These are phyloP conservation scores for Pyracantha coccinea DNA, from an alignment of 331 rosid genomes.

Conservation along the genomic window DNA sequence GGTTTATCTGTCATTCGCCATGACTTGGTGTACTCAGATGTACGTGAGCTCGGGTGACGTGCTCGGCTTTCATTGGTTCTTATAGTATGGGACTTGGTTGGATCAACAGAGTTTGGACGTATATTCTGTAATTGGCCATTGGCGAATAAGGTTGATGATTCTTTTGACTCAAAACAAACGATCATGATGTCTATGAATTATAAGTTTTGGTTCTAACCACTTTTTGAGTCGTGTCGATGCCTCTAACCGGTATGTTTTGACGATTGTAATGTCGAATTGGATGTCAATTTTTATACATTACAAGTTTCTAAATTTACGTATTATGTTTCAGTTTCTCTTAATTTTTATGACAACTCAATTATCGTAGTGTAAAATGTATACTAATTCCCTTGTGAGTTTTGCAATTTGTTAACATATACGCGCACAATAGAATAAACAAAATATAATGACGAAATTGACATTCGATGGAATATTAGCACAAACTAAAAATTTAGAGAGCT, in stretches of 20 bases:
- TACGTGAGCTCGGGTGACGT: neutral
- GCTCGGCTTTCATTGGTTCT: neutral
- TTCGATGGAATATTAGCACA: neutral
- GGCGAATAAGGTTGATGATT: neutral
- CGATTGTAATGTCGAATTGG: too few species aligned
- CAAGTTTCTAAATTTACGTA: too few species aligned
- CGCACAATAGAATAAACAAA: neutral
- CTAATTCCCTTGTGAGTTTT: neutral
- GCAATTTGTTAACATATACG: neutral
- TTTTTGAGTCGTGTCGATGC: too few species aligned
- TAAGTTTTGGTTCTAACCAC: neutral
- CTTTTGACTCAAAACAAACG: too few species aligned
- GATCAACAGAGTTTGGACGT: neutral
- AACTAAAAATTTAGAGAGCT: neutral
- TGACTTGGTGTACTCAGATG: neutral
- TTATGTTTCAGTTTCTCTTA: neutral
- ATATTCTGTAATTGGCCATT: neutral
- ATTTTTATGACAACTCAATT: neutral
- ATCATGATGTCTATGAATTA: neutral
- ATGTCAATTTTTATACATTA: too few species aligned
- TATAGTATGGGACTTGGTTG: neutral
- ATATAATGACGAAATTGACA: neutral
- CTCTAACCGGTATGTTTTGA: too few species aligned
- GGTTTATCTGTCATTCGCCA: neutral
- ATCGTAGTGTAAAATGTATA: neutral